phyloP scores from a whole-genome alignment of 2,329 filamentous ascomycete species.

The Aquanectria penicillioides region DNA sequence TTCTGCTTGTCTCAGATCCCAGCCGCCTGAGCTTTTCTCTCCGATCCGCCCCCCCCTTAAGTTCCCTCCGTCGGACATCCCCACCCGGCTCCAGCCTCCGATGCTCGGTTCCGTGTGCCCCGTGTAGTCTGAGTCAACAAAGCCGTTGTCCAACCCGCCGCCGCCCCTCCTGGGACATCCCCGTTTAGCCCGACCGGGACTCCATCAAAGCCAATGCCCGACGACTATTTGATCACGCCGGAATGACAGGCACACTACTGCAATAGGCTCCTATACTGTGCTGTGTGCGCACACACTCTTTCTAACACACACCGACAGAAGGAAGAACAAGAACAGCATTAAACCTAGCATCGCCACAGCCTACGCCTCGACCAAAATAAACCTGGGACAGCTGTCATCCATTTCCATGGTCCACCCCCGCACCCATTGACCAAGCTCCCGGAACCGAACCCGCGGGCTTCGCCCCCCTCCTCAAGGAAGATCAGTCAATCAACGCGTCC shows the following conservation, averaged over 20 bases:
- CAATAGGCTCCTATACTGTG: no score
- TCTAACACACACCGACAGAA: background rate
- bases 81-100: slow-evolving; percentile 29
- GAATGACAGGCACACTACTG: no score
- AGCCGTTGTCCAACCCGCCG: slow-evolving; percentile 16
- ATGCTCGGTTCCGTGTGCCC: slow-evolving; percentile 20
- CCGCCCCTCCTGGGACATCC: slow-evolving; percentile 34
- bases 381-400: slow-evolving; percentile 33
- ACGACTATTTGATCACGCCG: no score
- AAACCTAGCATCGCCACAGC: slow-evolving; percentile 25
- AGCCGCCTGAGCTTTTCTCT: slow-evolving; percentile 17
- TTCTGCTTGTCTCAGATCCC: slow-evolving; percentile 31
- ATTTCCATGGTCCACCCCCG: slow-evolving; percentile 40
- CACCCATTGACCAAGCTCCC: slow-evolving; percentile 37
- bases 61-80: background rate
- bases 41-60: slow-evolving; percentile 21
- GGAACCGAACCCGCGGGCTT: slow-evolving; percentile 36
- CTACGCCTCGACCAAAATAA: slow-evolving; percentile 34
- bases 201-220: no score
- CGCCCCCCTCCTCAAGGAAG: slow-evolving; percentile 12
- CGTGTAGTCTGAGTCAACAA: no score
- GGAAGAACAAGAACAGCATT: background rate
- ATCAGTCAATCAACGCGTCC: background rate
- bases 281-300: background rate
- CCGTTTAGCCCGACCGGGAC: background rate